phyloP scores from a whole-genome alignment of 805 yeast genomes.

The Hanseniaspora lindneri region DNA sequence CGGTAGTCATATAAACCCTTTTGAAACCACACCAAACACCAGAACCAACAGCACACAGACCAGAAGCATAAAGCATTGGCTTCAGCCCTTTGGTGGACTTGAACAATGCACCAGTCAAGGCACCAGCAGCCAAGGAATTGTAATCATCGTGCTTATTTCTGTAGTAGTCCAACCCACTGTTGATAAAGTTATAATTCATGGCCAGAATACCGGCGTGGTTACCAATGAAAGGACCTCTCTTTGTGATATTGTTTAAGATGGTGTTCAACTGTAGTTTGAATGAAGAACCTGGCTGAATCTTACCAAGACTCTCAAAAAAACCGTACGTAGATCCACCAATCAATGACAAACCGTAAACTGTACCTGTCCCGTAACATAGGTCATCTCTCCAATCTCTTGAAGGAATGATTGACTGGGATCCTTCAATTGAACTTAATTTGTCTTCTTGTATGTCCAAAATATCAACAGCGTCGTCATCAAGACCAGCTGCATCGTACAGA shows the following conservation, averaged over 20 bases:
- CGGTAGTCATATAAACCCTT: conserved; percentile 19
- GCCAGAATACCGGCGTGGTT: conserved; percentile 93
- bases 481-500: conserved; percentile 85
- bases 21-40: conserved; percentile 87
- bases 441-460: conserved; percentile 84
- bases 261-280: conserved; percentile 79
- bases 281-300: conserved; percentile 64
- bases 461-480: conserved; percentile 70
- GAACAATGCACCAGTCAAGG: conserved; percentile 82
- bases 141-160: conserved; percentile 83
- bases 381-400: conserved; percentile 98
- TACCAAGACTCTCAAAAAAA: conserved; percentile 68
- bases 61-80: conserved; percentile 82
- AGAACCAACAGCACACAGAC: conserved; percentile 76
- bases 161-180: conserved; percentile 61
- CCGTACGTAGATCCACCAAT: conserved; percentile 88
- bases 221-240: conserved; percentile 92
- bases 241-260: conserved; percentile 78
- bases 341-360: conserved; percentile 75
- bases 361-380: conserved; percentile 94
- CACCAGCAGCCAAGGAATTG: conserved; percentile 82
- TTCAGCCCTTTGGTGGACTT: conserved; percentile 71
- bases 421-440: conserved; percentile 60
- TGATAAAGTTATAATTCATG: conserved; percentile 71
- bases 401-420: conserved; percentile 81